Conservation (phyloP, 202 grass and related monocot species). For the Carex sylvatica region DNA sequence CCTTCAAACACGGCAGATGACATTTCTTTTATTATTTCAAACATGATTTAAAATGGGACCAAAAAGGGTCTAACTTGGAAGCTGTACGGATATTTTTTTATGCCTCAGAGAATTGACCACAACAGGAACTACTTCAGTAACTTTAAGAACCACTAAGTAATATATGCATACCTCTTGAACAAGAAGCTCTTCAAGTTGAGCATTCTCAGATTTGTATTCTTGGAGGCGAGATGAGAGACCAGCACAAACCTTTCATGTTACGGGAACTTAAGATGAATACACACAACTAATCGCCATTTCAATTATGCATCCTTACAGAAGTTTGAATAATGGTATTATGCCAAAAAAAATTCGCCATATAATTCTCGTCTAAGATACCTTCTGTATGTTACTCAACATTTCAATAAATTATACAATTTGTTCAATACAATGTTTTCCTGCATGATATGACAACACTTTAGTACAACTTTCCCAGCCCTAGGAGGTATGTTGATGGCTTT, state of each 20-base stretch:
- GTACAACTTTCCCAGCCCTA: background rate
- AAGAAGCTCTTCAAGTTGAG: slow-evolving; percentile 95
- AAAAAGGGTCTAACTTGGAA: background rate
- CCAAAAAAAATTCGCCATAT: background rate
- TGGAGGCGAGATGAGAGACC: slow-evolving; percentile 95
- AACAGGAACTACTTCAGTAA: background rate
- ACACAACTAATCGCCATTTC: background rate
- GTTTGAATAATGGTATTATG: background rate
- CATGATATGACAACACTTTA: background rate
- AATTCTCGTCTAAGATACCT: background rate
- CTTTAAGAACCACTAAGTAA: background rate
- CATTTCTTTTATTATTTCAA: background rate
- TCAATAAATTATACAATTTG: slow-evolving; percentile 6
- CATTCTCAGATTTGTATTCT: slow-evolving; percentile 98
- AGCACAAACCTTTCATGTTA: slow-evolving; percentile 68
- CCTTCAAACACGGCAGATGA: background rate
- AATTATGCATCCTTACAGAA: background rate
- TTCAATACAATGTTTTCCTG: background rate
- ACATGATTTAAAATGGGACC: background rate
- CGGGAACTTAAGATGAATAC: slow-evolving; percentile 25
- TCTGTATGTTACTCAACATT: background rate
- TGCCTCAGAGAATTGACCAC: background rate
- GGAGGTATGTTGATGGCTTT: background rate
- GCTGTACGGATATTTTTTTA: background rate
- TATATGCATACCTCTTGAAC: slow-evolving; percentile 72